Conservation (phyloP, 768 basidiomycete genomes). For the Boletellus sp. region DNA sequence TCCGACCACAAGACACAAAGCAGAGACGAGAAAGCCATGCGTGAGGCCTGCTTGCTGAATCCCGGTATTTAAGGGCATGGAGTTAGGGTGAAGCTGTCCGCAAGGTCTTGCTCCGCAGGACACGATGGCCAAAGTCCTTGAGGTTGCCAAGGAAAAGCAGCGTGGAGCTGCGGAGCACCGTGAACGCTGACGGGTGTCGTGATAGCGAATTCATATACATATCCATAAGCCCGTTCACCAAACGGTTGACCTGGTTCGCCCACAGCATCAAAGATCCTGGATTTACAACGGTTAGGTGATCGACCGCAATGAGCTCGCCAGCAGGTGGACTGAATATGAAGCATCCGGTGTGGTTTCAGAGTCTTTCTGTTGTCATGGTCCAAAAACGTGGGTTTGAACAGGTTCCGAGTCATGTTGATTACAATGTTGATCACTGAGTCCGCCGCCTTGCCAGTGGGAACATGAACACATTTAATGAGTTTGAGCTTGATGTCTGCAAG, state of each 20-base stretch:
- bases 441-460: not conserved
- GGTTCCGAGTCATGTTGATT: not conserved
- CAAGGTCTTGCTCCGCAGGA: constrained; percentile 19
- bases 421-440: not conserved
- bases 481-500: not conserved
- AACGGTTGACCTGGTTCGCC: constrained; percentile 5
- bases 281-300: not conserved
- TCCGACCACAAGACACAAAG: constrained; percentile 21
- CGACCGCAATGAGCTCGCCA: not conserved
- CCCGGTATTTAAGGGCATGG: constrained; percentile 28
- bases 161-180: constrained; percentile 21
- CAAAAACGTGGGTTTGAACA: not conserved
- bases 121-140: constrained; percentile 17
- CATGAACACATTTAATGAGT: not conserved
- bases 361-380: not conserved
- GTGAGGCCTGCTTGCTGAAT: constrained; percentile 11
- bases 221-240: constrained; percentile 3
- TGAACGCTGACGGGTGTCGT: constrained; percentile 4
- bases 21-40: constrained; percentile 24
- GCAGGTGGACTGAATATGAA: not conserved
- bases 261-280: not conserved
- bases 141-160: constrained; percentile 18
- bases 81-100: constrained; percentile 12
- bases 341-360: not conserved
- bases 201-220: constrained; percentile 13